These are phyloP conservation scores for Corylus avellana DNA, from an alignment of 306 rosid species.

Conservation along the genomic window DNA sequence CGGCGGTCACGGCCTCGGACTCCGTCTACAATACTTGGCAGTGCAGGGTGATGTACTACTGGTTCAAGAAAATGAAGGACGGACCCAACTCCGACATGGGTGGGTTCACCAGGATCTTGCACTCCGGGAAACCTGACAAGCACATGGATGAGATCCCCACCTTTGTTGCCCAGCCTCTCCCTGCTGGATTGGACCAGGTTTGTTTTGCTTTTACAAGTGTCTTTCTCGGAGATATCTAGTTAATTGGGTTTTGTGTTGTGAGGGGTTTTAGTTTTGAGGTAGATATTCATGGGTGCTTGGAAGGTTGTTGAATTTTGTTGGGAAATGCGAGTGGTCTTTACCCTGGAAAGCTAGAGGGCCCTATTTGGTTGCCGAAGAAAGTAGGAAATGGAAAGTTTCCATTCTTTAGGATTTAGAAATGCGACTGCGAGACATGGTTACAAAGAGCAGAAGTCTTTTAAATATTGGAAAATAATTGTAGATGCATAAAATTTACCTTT, in stretches of 20 bases:
- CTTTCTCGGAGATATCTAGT: not conserved
- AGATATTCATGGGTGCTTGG: not conserved
- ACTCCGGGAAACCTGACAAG: conserved; percentile 79
- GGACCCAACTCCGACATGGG: conserved; percentile 80
- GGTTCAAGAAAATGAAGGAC: conserved; percentile 75
- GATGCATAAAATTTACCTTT: not conserved
- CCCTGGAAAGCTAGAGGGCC: not conserved
- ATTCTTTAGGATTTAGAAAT: not conserved
- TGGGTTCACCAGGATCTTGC: conserved; percentile 88
- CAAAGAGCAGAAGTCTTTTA: conserved; percentile 1
- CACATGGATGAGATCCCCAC: conserved; percentile 96
- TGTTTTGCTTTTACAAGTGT: not conserved
- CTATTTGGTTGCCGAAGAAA: not conserved
- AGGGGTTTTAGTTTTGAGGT: not conserved
- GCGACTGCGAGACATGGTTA: not conserved
- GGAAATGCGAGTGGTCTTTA: too few species aligned
- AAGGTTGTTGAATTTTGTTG: not conserved
- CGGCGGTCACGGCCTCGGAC: conserved; percentile 95
- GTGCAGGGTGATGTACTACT: conserved; percentile 89
- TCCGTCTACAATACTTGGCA: conserved; percentile 96
- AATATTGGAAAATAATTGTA: not conserved
- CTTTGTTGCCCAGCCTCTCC: conserved; percentile 94
- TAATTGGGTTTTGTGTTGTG: not conserved
- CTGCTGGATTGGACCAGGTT: conserved; percentile 95
- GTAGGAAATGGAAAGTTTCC: not conserved